phyloP scores from a whole-genome alignment of 2,329 filamentous ascomycete species.

The Aspergillus udagawae region DNA sequence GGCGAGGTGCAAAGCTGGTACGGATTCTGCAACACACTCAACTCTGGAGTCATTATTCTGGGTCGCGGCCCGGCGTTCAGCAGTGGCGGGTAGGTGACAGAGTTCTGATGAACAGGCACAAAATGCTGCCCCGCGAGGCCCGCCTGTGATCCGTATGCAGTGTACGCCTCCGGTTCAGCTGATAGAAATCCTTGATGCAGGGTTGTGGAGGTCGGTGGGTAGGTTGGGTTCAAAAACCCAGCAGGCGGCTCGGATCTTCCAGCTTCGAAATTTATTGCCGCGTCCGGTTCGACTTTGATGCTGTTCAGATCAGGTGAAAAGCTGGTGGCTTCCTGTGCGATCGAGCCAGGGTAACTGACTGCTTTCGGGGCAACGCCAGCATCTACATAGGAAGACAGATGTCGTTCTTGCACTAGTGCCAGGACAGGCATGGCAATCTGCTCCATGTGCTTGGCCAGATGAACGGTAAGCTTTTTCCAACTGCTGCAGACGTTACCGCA shows the following conservation, averaged over 20 bases:
- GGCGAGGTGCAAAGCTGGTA: slow-evolving; percentile 23
- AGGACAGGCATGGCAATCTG: slow-evolving; percentile 81
- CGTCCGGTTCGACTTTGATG: slow-evolving; percentile 2
- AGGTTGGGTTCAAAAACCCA: slow-evolving; percentile 13
- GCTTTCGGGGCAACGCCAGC: slow-evolving; percentile 6
- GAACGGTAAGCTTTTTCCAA: slow-evolving; percentile 94
- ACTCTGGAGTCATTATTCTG: slow-evolving; percentile 15
- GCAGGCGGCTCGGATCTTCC: slow-evolving; percentile 4
- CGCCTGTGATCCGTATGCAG: slow-evolving; percentile 3
- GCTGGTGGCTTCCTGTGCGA: slow-evolving; percentile 3
- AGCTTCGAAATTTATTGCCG: slow-evolving; percentile 9
- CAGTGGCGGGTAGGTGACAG: slow-evolving; percentile 32
- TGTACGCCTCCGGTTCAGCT: slow-evolving; percentile 23
- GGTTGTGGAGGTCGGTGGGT: slow-evolving; percentile 17
- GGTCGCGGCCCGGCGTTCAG: slow-evolving; percentile 25
- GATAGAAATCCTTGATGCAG: slow-evolving; percentile 23
- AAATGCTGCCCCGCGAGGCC: slow-evolving; percentile 14
- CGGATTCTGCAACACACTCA: slow-evolving; percentile 19
- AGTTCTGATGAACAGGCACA: slow-evolving; percentile 26
- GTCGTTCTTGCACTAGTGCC: slow-evolving; percentile 42
- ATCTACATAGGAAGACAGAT: slow-evolving; percentile 24
- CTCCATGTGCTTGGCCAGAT: slow-evolving; percentile 92
- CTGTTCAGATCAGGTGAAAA: slow-evolving; percentile 10
- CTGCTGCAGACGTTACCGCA: slow-evolving; percentile 75
- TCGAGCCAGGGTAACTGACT: slow-evolving; percentile 4